phyloP scores from a whole-genome alignment of 495 filamentous ascomycete species.

The Sabuloglossum arenarium region DNA sequence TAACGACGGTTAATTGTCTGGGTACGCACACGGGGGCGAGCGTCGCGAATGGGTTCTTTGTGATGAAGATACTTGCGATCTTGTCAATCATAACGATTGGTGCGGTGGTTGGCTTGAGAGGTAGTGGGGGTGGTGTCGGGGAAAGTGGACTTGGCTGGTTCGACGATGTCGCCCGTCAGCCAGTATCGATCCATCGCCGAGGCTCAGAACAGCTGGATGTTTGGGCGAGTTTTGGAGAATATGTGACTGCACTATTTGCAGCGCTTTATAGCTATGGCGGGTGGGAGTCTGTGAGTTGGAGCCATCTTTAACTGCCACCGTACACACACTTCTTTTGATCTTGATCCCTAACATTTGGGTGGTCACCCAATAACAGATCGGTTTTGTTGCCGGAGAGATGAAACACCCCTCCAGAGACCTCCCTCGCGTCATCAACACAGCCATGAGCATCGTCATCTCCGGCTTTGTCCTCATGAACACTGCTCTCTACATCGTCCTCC shows the following conservation, averaged over 20 bases:
- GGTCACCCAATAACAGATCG: slow-evolving; percentile 18
- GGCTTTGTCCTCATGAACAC: slow-evolving; percentile 32
- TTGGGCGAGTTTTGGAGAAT: slow-evolving; percentile 32
- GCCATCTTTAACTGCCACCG: background rate
- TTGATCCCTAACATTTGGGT: background rate
- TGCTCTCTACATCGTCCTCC: slow-evolving; percentile 32
- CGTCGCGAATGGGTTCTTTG: background rate
- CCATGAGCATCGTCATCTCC: slow-evolving; percentile 30
- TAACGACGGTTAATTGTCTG: background rate
- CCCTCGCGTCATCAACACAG: slow-evolving; percentile 31
- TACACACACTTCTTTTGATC: background rate
- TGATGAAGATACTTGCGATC: background rate
- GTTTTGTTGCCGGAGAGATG: slow-evolving; percentile 33
- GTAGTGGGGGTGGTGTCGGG: background rate
- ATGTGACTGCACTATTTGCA: slow-evolving; percentile 30
- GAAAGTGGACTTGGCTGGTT: background rate
- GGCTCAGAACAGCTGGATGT: background rate
- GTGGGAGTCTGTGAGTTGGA: slow-evolving; percentile 32
- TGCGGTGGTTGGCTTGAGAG: background rate
- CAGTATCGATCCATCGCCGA: too few relatives aligned
- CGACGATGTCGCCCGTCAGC: background rate
- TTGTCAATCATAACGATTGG: background rate
- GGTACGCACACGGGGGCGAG: background rate
- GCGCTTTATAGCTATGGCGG: slow-evolving; percentile 37
- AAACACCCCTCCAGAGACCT: slow-evolving; percentile 27